Base-by-base conservation (phyloP, 495 filamentous ascomycete genomes). In the Lindgomyces ingoldianus region DNA sequence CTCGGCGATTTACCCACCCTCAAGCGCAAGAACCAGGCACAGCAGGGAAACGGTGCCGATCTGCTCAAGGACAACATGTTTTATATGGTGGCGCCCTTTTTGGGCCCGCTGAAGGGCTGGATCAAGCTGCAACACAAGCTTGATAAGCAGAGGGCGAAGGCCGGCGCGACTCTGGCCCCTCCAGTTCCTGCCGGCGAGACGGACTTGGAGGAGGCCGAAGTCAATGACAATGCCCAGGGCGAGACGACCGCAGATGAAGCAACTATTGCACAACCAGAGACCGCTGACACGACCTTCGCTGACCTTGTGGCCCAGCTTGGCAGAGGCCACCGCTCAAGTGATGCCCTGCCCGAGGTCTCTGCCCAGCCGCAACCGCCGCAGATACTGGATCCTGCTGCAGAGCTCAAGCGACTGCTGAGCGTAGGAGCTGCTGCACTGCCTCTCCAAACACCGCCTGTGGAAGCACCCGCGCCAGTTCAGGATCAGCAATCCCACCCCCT, bases 71-170 rank as follows among this genome's bases (percentile, higher is more conserved):
- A 88, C 19, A 90, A 90, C 69, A 97, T 91, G 70, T 98, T 96
- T 72, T 98, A 96, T 75, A 97, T 97, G 91, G 94, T 98, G 18
- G 91, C 91, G 1, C 93, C 94, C 0, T 98, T 98, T 72, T 78
- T 98, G 62, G 84, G 83, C 33, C 90, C 82, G 19, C 76, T 98
- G 46, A 93, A 92, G 73, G 91, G 90, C 72, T 98, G 94, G 94
- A 92, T 97, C 26, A 75, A 85, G 12, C 83, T 88, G 71, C 91
- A 94, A 79, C 89, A 82, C 79, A 91, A 85, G 75, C 77, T 81
- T 44, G 88, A 90, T 70, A 75, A 72, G 3, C 75, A 75, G 64
- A 78, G 74, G 48, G 67, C 16, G 69, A 58, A 49, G 70, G 70
- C 57, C 57, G 74, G 49, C 66, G 75, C 49, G 25, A 42, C 39